These are phyloP conservation scores for Colletotrichum chrysophilum DNA, from an alignment of 2,329 filamentous ascomycete species.

Conservation along the genomic window DNA sequence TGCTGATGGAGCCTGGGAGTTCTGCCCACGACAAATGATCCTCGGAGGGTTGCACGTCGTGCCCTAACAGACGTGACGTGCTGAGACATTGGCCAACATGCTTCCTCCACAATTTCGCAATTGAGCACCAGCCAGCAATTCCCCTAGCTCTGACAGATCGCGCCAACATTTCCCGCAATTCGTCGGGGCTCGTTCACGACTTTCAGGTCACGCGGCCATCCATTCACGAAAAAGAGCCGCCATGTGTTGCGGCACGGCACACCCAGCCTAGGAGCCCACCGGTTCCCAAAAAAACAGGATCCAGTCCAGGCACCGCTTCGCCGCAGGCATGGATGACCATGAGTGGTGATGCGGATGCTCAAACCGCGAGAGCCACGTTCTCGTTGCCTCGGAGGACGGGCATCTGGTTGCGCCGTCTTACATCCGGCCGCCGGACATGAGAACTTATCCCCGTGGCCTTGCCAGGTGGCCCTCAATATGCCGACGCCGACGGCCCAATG, in stretches of 20 bases:
- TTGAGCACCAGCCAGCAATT: neutral
- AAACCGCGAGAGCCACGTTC: neutral
- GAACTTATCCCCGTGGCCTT: neutral
- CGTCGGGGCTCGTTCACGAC: neutral
- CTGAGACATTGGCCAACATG: neutral
- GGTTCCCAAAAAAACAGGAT: neutral
- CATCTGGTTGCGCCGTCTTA: slow-evolving; percentile 14
- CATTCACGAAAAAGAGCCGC: slow-evolving; percentile 21
- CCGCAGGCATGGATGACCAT: neutral
- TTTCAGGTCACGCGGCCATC: slow-evolving; percentile 15
- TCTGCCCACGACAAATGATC: neutral
- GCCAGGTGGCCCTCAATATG: neutral
- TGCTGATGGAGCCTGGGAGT: neutral
- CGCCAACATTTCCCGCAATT: neutral
- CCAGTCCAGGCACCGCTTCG: neutral
- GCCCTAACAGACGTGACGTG: slow-evolving; percentile 10
- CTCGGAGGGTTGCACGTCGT: neutral
- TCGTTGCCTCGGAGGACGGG: slow-evolving; percentile 2
- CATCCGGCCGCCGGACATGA: neutral
- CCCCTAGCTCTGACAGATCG: neutral
- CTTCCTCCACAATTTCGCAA: neutral
- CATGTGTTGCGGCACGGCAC: neutral
- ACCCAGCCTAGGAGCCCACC: neutral
- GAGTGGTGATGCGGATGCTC: neutral
- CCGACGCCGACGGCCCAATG: neutral